Evolutionary conservation across 1,139 yeast genomes (phyloP), one percentile per base, ranked within the genome.

Genomic region (Saccharomycopsis crataegensis): DNA sequence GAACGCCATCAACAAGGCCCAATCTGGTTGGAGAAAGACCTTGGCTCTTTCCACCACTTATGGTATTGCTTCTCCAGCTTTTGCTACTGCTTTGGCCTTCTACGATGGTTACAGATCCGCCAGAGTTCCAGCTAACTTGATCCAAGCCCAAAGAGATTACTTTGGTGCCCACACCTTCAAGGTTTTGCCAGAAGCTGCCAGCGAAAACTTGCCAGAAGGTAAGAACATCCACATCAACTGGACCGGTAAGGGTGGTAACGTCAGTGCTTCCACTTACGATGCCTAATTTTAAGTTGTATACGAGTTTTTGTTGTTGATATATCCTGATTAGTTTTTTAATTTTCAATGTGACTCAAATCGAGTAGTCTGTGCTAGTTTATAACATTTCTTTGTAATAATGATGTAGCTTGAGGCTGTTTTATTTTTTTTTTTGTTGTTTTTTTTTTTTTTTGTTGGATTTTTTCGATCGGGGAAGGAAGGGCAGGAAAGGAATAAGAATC

Each of bases 61-160:
- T 72, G 99, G 99, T 78, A 80, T 93, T 65, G 97, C 99, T 73
- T 86, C 95, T 59, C 99, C 99, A 66, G 97, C 99, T 65, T 89
- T 91, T 82, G 73, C 96, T 62, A 89, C 99, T 62, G 99, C 99
- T 64, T 80, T 93, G 73, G 77, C 97, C 59, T 93, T 91, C 90
- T 93, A 89, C 81, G 99, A 93, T 72, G 99, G 99, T 74, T 91
- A 87, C 87, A 86, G 98, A 83, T 86, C 96, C 59, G 95, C 82
- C 62, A 81, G 84, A 71, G 79, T 91, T 69, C 98, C 99, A 69
- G 99, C 99, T 65, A 91, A 91, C 86, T 80, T 93, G 76, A 79
- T 93, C 72, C 99, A 93, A 79, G 98, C 98, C 67, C 99, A 93
- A 82, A 89, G 99, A 80, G 99, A 93, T 74, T 93, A 91, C 88